Evolutionary conservation across 2,329 filamentous ascomycete species (phyloP).

Genomic region (Leptographium wingfieldii): DNA sequence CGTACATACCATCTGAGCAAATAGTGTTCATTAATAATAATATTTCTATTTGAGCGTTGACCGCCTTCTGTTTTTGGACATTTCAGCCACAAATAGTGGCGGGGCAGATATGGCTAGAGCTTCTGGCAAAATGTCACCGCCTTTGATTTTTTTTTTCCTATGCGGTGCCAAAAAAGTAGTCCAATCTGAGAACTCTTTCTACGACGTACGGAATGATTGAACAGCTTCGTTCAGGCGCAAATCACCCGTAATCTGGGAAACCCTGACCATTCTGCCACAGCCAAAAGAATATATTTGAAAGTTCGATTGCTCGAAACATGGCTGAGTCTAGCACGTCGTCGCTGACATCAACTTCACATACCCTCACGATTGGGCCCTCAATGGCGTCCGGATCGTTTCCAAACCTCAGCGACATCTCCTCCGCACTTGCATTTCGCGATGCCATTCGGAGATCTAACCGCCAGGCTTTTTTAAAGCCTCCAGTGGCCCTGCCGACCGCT

Average conservation of each 20-base stretch:
- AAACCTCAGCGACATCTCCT: conserved; percentile 14
- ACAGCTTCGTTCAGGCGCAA: neutral
- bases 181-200: neutral
- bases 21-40: neutral
- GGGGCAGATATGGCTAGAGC: neutral
- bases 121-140: neutral
- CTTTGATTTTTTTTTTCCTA: neutral
- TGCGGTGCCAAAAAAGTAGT: neutral
- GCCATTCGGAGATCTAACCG: conserved; percentile 49
- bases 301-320: conserved; percentile 12
- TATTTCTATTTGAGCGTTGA: neutral
- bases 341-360: conserved; percentile 52
- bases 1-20: too few species aligned
- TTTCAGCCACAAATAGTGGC: neutral
- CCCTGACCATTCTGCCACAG: neutral
- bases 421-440: conserved; percentile 34
- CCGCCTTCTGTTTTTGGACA: neutral
- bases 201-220: neutral
- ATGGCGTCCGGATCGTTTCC: conserved; percentile 18
- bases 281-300: neutral
- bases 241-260: neutral
- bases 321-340: conserved; percentile 38
- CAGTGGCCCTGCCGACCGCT: conserved; percentile 50
- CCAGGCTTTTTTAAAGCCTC: conserved; percentile 66
- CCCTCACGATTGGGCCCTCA: conserved; percentile 17